phyloP scores from a whole-genome alignment of 2,329 filamentous ascomycete genomes.

The Ceratocystis albifundus region DNA sequence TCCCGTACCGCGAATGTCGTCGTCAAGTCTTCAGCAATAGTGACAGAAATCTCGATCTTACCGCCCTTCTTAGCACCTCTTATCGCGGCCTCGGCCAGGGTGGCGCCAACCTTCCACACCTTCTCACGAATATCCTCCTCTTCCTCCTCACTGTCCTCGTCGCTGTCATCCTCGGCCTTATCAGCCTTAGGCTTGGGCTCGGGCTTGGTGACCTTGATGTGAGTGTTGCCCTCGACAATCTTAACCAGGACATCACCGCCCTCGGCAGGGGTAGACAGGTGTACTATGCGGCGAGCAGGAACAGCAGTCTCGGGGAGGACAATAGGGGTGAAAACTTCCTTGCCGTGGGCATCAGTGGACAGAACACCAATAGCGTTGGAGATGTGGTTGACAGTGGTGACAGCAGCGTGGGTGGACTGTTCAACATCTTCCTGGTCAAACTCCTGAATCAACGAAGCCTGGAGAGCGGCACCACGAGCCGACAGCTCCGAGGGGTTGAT shows the following conservation, averaged over 20 bases:
- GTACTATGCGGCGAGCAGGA: slow-evolving; percentile 73
- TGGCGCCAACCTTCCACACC: slow-evolving; percentile 76
- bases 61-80: slow-evolving; percentile 73
- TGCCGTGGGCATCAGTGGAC: slow-evolving; percentile 45
- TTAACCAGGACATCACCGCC: slow-evolving; percentile 83
- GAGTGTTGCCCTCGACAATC: slow-evolving; percentile 74
- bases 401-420: slow-evolving; percentile 88
- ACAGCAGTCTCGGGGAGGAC: slow-evolving; percentile 79
- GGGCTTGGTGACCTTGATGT: slow-evolving; percentile 88
- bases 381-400: slow-evolving; percentile 88
- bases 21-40: slow-evolving; percentile 66
- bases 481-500: slow-evolving; percentile 90
- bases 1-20: slow-evolving; percentile 74
- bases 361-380: slow-evolving; percentile 80
- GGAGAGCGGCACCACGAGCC: slow-evolving; percentile 83
- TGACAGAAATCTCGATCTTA: slow-evolving; percentile 90
- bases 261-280: slow-evolving; percentile 62
- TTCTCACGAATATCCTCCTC: slow-evolving; percentile 81
- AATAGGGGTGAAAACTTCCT: slow-evolving; percentile 67
- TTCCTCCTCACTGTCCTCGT: slow-evolving; percentile 58
- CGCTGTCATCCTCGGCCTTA: slow-evolving; percentile 49
- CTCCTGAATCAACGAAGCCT: slow-evolving; percentile 86
- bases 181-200: slow-evolving; percentile 65
- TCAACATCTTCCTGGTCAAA: slow-evolving; percentile 90
- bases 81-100: slow-evolving; percentile 76